A percentile compares a stretch with the other conserved stretches of the same genome.
These are phyloP conservation scores for Glycine soja DNA, from an alignment of 306 rosid genomes.

Conservation along the genomic window DNA sequence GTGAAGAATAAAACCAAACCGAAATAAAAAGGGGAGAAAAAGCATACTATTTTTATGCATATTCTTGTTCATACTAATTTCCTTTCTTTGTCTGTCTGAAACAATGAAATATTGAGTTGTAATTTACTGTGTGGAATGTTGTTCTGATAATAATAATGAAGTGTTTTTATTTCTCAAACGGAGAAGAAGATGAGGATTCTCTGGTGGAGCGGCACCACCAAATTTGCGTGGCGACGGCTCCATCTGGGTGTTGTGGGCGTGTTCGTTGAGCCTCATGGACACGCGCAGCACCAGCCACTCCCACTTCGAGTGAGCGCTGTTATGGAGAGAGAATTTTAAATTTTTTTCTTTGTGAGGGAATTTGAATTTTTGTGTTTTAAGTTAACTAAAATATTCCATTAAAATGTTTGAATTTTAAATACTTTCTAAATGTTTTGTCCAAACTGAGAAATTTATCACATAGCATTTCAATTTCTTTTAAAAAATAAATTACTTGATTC, in stretches of 20 bases:
- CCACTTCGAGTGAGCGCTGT: too few relatives aligned
- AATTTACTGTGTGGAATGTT: background rate
- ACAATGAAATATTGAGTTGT: background rate
- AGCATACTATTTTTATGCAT: background rate
- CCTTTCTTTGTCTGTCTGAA: background rate
- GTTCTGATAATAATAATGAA: constrained; percentile 51
- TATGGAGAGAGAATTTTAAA: too few relatives aligned
- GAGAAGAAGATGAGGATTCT: constrained; percentile 58
- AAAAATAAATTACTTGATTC: too few relatives aligned
- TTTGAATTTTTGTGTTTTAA: too few relatives aligned
- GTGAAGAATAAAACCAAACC: background rate
- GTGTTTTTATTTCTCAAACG: constrained; percentile 86
- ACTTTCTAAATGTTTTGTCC: too few relatives aligned
- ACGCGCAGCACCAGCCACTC: constrained; percentile 57
- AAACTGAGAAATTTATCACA: too few relatives aligned
- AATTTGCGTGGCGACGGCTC: constrained; percentile 71
- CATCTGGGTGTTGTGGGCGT: constrained; percentile 79
- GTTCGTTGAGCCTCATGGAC: constrained; percentile 81
- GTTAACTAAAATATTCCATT: too few relatives aligned
- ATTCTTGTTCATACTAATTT: too few relatives aligned
- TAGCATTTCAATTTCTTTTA: too few relatives aligned
- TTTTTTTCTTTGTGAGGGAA: too few relatives aligned
- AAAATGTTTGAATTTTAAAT: too few relatives aligned
- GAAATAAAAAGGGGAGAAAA: background rate
- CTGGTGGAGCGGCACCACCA: constrained; percentile 47